Evolutionary conservation across 805 yeast species (phyloP), one percentile per base, ranked within the genome.

Genomic region (Huiozyma sinensis): DNA sequence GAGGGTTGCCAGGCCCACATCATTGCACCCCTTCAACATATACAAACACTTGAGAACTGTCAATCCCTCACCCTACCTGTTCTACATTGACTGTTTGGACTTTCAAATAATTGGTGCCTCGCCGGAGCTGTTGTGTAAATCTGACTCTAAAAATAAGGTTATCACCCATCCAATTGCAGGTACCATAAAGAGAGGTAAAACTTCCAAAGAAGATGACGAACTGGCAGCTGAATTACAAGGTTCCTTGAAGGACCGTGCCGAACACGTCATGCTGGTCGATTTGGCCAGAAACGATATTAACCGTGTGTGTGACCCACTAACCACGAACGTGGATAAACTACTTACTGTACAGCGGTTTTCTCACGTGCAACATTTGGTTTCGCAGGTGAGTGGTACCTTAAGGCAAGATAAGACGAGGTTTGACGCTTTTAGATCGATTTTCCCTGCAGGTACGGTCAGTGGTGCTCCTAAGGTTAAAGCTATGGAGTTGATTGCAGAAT

Each of bases 131-230:
- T 70, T 92, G 45, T 97, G 90, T 44, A 85, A 87, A 63, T 70
- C 87, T 6, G 96, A 88, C 52, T 48, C 52, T 27, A 71, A 81
- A 33, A 78, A 82, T 49, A 79, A 84, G 54, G 77, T 92, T 13
- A 73, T 90, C 42, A 92, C 97, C 2, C 97, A 92, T 63, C 99
- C 98, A 17, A 92, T 92, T 60, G 99, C 99, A 1, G 99, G 99
- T 42, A 92, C 98, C 3, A 83, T 92, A 46, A 76, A 70, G 53
- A 78, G 99, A 58, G 99, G 99, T 41, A 75, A 77, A 54, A 87
- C 97, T 7, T 69, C 80, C 27, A 95, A 87, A 55, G 97, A 92
- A 63, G 99, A 92, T 57, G 95, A 89, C 59, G 67, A 66, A 48
- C 72, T 88, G 43, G 97, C 97, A 2, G 70, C 71, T 11, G 76